Evolutionary conservation across 495 filamentous ascomycete genomes (phyloP), one percentile per base, ranked within the genome.

Genomic region (Penicillium silybi): DNA sequence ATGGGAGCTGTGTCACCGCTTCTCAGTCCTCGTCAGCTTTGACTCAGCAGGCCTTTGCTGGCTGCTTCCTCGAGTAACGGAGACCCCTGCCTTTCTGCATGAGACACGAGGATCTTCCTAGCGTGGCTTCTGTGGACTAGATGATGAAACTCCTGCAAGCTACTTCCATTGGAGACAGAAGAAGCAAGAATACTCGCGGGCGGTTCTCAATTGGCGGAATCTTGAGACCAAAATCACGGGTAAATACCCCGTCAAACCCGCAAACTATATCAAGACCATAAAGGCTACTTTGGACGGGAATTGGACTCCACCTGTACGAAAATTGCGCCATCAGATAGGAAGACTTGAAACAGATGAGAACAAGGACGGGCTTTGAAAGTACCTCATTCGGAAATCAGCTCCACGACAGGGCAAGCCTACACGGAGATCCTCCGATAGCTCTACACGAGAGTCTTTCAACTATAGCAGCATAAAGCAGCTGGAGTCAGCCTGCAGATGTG

Each of bases 401-500:
- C 16, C 16, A 18, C 37, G 6, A n/a, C 18, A 39, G 37, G 7
- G 26, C 20, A 43, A 25, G 7, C 20, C 20, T 0, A 16, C 20
- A 1, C 4, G 9, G 20, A n/a, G 13, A 43, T 43, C 11, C 4
- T 11, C 10, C 41, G 22, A 22, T 19, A 43, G 11, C 41, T 25
- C 41, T 5, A 13, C 4, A 20, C 13, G 5, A 43, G 9, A 19
- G 3, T 25, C 19, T 19, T 29, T 32, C 16, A 39, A 10, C 18
- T 19, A 17, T 39, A 10, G 37, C n/a, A 17, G 41, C 19, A 25
- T 3, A n/a, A 13, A 43, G 13, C 38, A 27, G 15, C 17, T 37
- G 20, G 22, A 32, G 47, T 51, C 48, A 51, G 48, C 48, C 17
- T 51, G 48, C 48, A 51, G 40, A 13, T 10, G n/a, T 26, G 6